Evolutionary conservation across 1,139 yeast species (phyloP), one percentile per base, ranked within the genome.

Genomic region (Suhomyces atakaporum): DNA sequence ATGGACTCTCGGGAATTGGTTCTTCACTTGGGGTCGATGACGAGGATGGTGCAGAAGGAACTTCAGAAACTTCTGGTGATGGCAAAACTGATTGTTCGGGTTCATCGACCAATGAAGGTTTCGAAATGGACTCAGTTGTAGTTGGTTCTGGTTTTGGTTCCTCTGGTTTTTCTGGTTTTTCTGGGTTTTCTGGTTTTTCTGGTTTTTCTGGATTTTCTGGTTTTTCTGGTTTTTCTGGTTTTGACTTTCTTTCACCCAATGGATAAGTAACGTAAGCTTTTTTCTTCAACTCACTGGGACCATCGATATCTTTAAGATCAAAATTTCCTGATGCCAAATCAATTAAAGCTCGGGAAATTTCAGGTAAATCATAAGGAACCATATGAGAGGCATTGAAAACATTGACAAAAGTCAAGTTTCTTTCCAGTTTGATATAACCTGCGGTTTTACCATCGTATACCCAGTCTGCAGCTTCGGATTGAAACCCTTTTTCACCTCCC

Each of bases 311-410:
- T 16, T 36, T 36, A 11, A 39, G 50, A 39, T 61, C 69, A 40
- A 46, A 66, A 36, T 71, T 63, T 2, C 65, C 62, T 7, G 63
- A 53, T 20, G 72, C 53, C 15, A 77, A 43, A 51, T 84, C 90
- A 28, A 84, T 63, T 33, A 92, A 66, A 20, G 90, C 88, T 47
- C 89, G 69, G 7, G 90, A 75, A 21, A 77, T 69, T 30, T 73
- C 78, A 1, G 95, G 87, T 36, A 77, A 62, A 55, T 92, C 97
- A 50, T 79, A 84, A 1, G 98, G 96, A 15, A 90, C 95, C 99
- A 92, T 92, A 56, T 92, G 98, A 4, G 95, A 83, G 0, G 96
- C 78, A 50, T 87, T 79, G 54, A 66, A 79, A 2, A 90, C 78
- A 44, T 81, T 78, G 19, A 87, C 77, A 57, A 83, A 85, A 0